These are phyloP conservation scores for Graphiopsis chlorocephala DNA, from an alignment of 2,329 filamentous ascomycete genomes.

Conservation along the genomic window DNA sequence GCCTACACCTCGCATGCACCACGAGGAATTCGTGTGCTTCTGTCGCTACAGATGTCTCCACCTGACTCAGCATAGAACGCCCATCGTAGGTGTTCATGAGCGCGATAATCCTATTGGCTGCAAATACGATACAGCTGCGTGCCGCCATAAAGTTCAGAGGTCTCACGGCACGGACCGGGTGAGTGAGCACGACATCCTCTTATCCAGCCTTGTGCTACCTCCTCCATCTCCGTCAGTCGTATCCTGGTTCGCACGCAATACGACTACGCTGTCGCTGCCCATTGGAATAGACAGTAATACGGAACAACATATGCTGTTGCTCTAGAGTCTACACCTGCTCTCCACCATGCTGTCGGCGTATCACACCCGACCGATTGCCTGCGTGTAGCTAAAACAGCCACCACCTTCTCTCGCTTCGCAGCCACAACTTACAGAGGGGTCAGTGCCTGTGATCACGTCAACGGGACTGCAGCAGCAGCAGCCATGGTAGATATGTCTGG, in stretches of 20 bases:
- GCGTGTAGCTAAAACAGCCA: neutral
- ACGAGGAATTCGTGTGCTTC: too few species aligned
- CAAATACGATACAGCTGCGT: neutral
- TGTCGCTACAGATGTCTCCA: too few species aligned
- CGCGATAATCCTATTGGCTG: neutral
- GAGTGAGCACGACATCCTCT: slow-evolving; percentile 12
- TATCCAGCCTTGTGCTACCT: neutral
- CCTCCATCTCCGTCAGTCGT: neutral
- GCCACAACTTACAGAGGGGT: neutral
- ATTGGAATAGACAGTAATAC: neutral
- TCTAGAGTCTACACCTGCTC: neutral
- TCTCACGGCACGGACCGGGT: slow-evolving; percentile 6
- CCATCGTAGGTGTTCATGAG: too few species aligned
- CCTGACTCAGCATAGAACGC: too few species aligned
- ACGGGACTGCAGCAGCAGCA: neutral
- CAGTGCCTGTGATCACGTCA: slow-evolving; percentile 4
- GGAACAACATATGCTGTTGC: neutral
- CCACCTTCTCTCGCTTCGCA: neutral
- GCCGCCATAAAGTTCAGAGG: neutral
- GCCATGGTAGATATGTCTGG: slow-evolving; percentile 11
- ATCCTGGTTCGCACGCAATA: slow-evolving; percentile 7
- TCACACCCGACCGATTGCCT: neutral
- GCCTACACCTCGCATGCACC: too few species aligned
- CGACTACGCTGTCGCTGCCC: neutral
- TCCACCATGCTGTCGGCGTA: neutral